Percentiles rank a stretch among this genome's conserved stretches.
Conservation (phyloP, 2,329 filamentous ascomycete genomes). For the Gnomoniopsis sp. region DNA sequence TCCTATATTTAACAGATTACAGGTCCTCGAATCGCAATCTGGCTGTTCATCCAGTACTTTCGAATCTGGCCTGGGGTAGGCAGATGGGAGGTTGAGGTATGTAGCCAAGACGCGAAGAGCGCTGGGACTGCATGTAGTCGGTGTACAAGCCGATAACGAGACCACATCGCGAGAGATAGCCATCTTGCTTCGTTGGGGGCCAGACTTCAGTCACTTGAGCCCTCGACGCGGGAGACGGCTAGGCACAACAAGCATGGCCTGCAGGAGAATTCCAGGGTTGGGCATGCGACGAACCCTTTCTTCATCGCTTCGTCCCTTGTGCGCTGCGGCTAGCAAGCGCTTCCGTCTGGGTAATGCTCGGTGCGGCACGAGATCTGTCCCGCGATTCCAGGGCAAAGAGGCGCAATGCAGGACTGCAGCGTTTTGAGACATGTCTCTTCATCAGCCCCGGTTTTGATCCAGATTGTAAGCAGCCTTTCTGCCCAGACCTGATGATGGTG, state of each 20-base stretch:
- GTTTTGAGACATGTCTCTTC: conserved; percentile 3
- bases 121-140: not conserved
- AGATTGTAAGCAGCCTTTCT: conserved; percentile 8
- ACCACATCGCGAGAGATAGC: too few species aligned
- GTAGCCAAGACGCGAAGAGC: too few species aligned
- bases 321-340: conserved; percentile 5
- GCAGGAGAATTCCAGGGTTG: conserved; percentile 7
- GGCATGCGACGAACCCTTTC: conserved; percentile 8
- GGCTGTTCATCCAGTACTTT: not conserved
- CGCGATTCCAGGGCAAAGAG: not conserved
- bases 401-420: conserved; percentile 1
- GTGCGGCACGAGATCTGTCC: not conserved
- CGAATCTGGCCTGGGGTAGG: too few species aligned
- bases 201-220: too few species aligned
- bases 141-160: too few species aligned
- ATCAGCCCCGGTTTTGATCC: conserved; percentile 4
- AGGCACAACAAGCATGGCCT: conserved; percentile 2
- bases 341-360: not conserved
- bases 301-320: conserved; percentile 2
- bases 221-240: not conserved
- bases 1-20: conserved; percentile 19
- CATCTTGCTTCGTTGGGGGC: too few species aligned
- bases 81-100: too few species aligned
- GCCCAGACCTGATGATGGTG: not conserved
- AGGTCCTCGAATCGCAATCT: not conserved